Evolutionary conservation across 192 early-diverging fungal species (phyloP).

Genomic region (Backusella mclennaniae): DNA sequence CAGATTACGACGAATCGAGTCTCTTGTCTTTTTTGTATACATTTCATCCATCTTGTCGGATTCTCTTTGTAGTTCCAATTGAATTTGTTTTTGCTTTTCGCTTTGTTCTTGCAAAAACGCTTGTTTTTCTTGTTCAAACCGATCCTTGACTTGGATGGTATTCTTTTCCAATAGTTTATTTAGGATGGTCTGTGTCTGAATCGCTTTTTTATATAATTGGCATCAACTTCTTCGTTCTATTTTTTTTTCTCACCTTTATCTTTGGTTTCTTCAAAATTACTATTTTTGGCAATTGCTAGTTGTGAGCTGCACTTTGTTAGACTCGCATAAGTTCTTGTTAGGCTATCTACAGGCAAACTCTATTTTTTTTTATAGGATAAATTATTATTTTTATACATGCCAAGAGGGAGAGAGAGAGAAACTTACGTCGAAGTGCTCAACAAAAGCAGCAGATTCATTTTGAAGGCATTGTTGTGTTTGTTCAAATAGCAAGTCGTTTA

Average conservation of each 20-base stretch:
- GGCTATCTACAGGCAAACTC: background rate
- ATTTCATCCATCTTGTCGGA: constrained; percentile 27
- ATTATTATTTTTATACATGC: background rate
- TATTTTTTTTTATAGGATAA: background rate
- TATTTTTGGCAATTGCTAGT: background rate
- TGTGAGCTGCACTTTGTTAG: background rate
- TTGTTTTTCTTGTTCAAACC: background rate
- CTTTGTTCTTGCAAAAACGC: background rate
- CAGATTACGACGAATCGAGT: constrained; percentile 26
- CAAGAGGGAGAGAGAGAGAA: too few species aligned
- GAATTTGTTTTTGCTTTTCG: background rate
- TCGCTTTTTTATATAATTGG: background rate
- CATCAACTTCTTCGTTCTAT: background rate
- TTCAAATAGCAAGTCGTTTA: constrained; percentile 7
- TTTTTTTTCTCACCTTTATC: constrained; percentile 4
- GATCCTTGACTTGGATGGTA: background rate
- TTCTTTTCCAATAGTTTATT: background rate
- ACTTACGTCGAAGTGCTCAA: background rate
- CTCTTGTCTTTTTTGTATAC: constrained; percentile 31
- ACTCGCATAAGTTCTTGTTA: constrained; percentile 4
- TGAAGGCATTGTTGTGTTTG: background rate
- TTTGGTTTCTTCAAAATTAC: constrained; percentile 6
- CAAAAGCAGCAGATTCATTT: background rate
- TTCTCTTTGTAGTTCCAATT: constrained; percentile 7
- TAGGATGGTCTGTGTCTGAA: background rate